These are phyloP conservation scores for Mangifera indica DNA, from an alignment of 345 rosid genomes.

Conservation along the genomic window DNA sequence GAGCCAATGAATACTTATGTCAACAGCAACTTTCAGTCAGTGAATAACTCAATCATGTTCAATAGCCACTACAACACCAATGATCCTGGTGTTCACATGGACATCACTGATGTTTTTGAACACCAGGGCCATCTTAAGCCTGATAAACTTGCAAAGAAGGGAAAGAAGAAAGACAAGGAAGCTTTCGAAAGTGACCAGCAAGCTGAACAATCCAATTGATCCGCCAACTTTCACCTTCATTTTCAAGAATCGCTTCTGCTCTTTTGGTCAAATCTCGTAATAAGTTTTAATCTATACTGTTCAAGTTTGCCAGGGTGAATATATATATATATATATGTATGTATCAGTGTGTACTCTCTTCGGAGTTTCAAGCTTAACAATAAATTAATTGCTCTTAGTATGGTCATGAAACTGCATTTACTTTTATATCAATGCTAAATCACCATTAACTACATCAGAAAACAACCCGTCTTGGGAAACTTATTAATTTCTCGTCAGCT, in stretches of 20 bases:
- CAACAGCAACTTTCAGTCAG: conserved; percentile 88
- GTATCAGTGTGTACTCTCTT: not conserved
- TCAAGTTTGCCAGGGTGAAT: conserved; percentile 2
- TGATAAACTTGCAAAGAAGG: conserved; percentile 21
- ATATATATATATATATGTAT: not conserved
- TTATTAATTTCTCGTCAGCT: no score
- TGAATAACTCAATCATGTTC: conserved; percentile 88
- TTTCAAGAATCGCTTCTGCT: no score
- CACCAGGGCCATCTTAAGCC: conserved; percentile 20
- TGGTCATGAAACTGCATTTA: not conserved
- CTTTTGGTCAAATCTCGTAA: not conserved
- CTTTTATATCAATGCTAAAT: no score
- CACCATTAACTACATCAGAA: no score
- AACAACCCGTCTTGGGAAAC: no score
- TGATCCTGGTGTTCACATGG: conserved; percentile 91
- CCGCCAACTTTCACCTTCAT: not conserved
- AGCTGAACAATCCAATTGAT: conserved; percentile 21
- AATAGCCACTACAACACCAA: conserved; percentile 59
- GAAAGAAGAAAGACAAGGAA: conserved; percentile 34
- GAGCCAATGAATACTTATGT: conserved; percentile 59
- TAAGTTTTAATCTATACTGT: conserved; percentile 2
- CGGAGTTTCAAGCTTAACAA: conserved; percentile 1
- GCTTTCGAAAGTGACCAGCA: conserved; percentile 18
- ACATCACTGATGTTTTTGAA: conserved; percentile 46
- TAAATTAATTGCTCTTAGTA: not conserved